These are phyloP conservation scores for Luffa acutangula DNA, from an alignment of 306 rosid species.

Conservation along the genomic window DNA sequence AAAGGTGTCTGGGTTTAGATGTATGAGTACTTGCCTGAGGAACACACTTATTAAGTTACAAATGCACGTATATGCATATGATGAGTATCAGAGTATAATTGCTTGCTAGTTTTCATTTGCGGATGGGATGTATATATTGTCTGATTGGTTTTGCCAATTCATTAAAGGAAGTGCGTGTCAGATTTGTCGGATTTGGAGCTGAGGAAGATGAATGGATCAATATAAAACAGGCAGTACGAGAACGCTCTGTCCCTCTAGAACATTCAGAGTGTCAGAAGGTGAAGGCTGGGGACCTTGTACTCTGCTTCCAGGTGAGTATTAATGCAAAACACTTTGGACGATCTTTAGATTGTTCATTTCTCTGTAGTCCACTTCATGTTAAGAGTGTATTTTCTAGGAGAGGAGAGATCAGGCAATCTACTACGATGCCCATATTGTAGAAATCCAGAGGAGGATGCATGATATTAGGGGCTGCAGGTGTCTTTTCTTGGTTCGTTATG, in stretches of 20 bases:
- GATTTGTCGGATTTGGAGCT: conserved; percentile 88
- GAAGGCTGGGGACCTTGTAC: conserved; percentile 62
- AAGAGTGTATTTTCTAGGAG: conserved; percentile 37
- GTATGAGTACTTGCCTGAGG: not conserved
- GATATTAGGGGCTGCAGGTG: conserved; percentile 97
- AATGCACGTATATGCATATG: not conserved
- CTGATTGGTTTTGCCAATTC: conserved; percentile 33
- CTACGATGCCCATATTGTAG: conserved; percentile 70
- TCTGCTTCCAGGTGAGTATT: conserved; percentile 78
- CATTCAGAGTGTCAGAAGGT: conserved; percentile 57
- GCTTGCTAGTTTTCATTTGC: not conserved
- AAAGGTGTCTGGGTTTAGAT: not conserved
- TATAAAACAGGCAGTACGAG: conserved; percentile 52
- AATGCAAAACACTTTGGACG: not conserved
- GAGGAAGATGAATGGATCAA: conserved; percentile 92
- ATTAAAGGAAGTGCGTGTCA: conserved; percentile 91
- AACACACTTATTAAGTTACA: not conserved
- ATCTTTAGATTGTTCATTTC: not conserved
- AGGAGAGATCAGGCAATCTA: conserved; percentile 77
- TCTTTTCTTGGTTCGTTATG: conserved; percentile 57
- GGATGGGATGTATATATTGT: not conserved
- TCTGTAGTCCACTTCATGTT: conserved; percentile 4
- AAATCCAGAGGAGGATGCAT: conserved; percentile 74
- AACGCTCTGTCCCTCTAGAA: conserved; percentile 78
- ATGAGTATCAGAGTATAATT: not conserved